Conservation (phyloP, 495 filamentous ascomycete species). For the Neurospora sp. region DNA sequence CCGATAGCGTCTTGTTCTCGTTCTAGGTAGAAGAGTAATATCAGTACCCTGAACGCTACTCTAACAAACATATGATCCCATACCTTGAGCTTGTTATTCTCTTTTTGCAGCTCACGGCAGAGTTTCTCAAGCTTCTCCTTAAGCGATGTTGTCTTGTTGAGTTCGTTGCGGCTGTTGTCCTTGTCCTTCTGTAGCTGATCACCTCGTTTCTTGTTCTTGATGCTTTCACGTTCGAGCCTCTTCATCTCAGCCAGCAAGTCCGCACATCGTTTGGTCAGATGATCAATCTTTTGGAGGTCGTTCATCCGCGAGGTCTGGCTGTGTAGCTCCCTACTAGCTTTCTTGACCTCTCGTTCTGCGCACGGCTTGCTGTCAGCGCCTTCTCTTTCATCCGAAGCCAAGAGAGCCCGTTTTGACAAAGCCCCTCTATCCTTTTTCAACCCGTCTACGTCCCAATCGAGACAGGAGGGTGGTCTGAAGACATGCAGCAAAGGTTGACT, state of each 20-base stretch:
- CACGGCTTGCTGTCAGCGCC: conserved; percentile 11
- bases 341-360: conserved; percentile 65
- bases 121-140: conserved; percentile 95
- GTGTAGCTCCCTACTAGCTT: conserved; percentile 81
- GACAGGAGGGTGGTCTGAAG: neutral
- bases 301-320: conserved; percentile 74
- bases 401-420: neutral
- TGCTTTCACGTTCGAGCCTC: conserved; percentile 80
- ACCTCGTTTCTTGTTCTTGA: conserved; percentile 89
- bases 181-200: conserved; percentile 96
- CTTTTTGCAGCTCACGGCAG: conserved; percentile 81
- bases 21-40: conserved; percentile 44
- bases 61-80: conserved; percentile 8
- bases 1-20: conserved; percentile 78
- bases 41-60: neutral
- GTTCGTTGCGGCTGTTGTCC: conserved; percentile 74
- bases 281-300: conserved; percentile 62
- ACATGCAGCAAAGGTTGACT: neutral
- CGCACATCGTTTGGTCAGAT: conserved; percentile 80
- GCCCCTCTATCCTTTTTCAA: neutral
- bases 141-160: conserved; percentile 75
- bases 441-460: neutral
- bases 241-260: conserved; percentile 92
- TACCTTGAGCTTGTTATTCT: conserved; percentile 97
- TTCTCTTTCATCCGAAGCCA: neutral